Percentiles rank a stretch among this genome's conserved stretches.
Evolutionary conservation across 2,329 filamentous ascomycete species (phyloP).

Genomic region (Fusarium newnesense): DNA sequence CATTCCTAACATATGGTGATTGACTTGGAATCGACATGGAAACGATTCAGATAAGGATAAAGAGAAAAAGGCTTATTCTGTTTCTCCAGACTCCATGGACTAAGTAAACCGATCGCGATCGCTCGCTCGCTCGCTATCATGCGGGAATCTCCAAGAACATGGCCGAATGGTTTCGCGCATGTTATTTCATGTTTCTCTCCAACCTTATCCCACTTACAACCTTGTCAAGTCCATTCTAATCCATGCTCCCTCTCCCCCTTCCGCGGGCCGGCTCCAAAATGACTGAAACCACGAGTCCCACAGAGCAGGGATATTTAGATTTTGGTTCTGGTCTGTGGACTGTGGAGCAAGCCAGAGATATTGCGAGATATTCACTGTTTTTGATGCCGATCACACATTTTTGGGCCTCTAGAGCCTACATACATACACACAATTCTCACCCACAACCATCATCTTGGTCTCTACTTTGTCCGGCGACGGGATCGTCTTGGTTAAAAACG

Average conservation of each 20-base stretch:
- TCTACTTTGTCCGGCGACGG: not conserved
- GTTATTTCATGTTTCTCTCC: not conserved
- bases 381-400: slow-evolving; percentile 32
- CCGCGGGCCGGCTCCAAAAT: slow-evolving; percentile 23
- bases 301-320: slow-evolving; percentile 10
- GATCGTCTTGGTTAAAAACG: slow-evolving; percentile 14
- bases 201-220: slow-evolving; percentile 16
- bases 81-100: not conserved
- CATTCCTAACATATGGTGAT: slow-evolving; percentile 11
- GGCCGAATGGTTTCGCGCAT: slow-evolving; percentile 1
- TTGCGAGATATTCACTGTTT: slow-evolving; percentile 17
- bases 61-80: not conserved
- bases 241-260: slow-evolving; percentile 28
- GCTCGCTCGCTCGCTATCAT: not conserved
- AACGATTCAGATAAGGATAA: not conserved
- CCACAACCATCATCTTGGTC: slow-evolving; percentile 16
- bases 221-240: slow-evolving; percentile 3
- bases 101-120: not conserved
- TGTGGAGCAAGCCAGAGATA: slow-evolving; percentile 16
- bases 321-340: not conserved
- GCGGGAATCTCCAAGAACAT: not conserved
- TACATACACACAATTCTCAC: slow-evolving; percentile 15
- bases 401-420: not conserved
- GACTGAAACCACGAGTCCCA: slow-evolving; percentile 27
- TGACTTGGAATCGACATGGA: not conserved